Evolutionary conservation across 495 filamentous ascomycete species (phyloP).

Genomic region (Cercophora newfieldiana): DNA sequence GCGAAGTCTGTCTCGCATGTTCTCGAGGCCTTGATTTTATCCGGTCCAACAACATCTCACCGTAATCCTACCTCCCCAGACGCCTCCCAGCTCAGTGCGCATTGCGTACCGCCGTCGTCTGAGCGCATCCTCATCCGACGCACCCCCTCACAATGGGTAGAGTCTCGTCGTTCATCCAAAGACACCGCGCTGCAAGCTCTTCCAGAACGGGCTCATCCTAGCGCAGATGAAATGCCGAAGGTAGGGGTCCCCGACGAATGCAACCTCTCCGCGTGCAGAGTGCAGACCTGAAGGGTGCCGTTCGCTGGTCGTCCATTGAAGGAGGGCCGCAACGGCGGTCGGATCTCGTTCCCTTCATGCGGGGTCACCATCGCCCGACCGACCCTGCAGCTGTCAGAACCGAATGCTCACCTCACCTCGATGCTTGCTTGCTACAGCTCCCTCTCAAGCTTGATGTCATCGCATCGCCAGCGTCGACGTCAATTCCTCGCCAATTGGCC

Average conservation of each 20-base stretch:
- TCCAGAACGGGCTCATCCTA: not conserved
- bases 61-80: not conserved
- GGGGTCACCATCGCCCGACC: conserved; percentile 15
- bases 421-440: too few species aligned
- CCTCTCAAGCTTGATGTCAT: not conserved
- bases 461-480: not conserved
- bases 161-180: conserved; percentile 12
- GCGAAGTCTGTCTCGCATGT: too few species aligned
- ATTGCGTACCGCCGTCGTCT: not conserved
- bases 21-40: too few species aligned
- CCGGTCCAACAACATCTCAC: too few species aligned
- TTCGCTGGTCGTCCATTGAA: too few species aligned
- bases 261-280: conserved; percentile 12
- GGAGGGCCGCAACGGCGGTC: conserved; percentile 11
- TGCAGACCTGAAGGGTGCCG: not conserved
- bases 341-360: conserved; percentile 22
- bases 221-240: conserved; percentile 12
- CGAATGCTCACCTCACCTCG: not conserved
- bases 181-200: not conserved
- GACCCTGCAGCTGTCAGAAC: not conserved
- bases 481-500: not conserved
- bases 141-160: not conserved
- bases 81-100: not conserved
- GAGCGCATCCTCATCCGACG: not conserved
- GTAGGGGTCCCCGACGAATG: conserved; percentile 21